Evolutionary conservation across 306 rosid species (phyloP), one percentile per base, ranked within the genome.

Genomic region (Luffa acutangula): DNA sequence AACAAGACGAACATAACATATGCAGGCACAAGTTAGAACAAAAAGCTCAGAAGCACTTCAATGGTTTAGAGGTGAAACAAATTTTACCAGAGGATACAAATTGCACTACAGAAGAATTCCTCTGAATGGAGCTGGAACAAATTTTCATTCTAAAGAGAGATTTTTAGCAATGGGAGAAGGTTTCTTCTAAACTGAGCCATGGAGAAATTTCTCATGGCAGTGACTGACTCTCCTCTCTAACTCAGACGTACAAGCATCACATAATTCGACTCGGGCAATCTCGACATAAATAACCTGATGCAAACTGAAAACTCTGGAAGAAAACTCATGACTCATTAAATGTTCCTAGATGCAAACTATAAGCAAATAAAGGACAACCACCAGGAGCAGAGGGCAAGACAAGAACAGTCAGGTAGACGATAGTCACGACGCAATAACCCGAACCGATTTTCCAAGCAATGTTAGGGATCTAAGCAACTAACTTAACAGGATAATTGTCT

Each of bases 401-500:
- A 58, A 54, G 53, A 77, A 58, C 37, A 77, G 69, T 56, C 53
- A 43, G 37, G 36, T 70, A 70, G 76, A 37, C 37, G 12, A 65
- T 33, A 63, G 45, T n/a, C 37, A 65, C 14, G 76, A 81, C 14
- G 15, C 34, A 80, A 60, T 67, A 78, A 49, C 85, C 87, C 76
- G 87, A 87, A 81, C 66, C 65, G 75, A 78, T 65, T 72, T 74
- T 83, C 81, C 31, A 81, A 74, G 66, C 82, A 52, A 33, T 42
- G 74, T 7, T 57, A 77, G 31, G 73, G 72, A 69, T 31, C 87
- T 87, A 91, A 18, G 89, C 64, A 82, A 78, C 62, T 78, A 83
- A 37, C 80, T 86, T 81, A 79, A 91, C 88, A n/a, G 97, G 97
- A 84, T 90, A 91, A 67, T 76, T 83, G 78, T 87, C 84, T 63